Conservation (phyloP, 2,329 filamentous ascomycete genomes). For the Aspergillus aculeatus region DNA sequence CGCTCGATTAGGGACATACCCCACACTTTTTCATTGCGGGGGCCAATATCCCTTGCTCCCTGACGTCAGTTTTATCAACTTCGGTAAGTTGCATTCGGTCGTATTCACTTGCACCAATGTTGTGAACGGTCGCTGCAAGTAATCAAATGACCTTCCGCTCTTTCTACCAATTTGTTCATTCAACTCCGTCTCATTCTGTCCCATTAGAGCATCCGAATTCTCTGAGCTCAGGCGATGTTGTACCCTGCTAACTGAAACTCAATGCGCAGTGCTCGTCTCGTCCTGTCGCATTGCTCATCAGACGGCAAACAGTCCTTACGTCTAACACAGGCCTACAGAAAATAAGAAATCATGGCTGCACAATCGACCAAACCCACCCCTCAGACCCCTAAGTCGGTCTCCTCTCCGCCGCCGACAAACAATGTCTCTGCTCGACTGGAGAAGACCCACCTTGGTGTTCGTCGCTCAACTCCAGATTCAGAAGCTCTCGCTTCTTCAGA, state of each 20-base stretch:
- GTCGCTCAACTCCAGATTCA: conserved; percentile 88
- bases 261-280: background rate
- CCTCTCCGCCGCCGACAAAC: conserved; percentile 50
- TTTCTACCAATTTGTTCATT: too few species aligned
- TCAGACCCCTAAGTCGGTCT: conserved; percentile 35
- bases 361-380: conserved; percentile 26
- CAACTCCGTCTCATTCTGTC: too few species aligned
- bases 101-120: background rate
- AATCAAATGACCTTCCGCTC: too few species aligned
- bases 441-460: conserved; percentile 66
- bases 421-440: conserved; percentile 69
- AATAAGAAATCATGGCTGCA: conserved; percentile 42
- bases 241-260: background rate
- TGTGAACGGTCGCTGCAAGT: too few species aligned
- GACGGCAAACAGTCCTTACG: background rate
- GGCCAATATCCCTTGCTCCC: background rate
- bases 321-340: background rate
- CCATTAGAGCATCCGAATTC: too few species aligned
- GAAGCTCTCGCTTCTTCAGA: conserved; percentile 92
- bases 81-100: background rate
- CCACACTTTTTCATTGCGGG: background rate
- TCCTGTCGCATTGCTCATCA: background rate
- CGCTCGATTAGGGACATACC: background rate
- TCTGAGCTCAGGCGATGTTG: too few species aligned
- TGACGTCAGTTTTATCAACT: background rate